Evolutionary conservation across 352 stramenopile species (phyloP), one percentile per base, ranked within the genome.

Genomic region (Peronosclerospora sorghi): DNA sequence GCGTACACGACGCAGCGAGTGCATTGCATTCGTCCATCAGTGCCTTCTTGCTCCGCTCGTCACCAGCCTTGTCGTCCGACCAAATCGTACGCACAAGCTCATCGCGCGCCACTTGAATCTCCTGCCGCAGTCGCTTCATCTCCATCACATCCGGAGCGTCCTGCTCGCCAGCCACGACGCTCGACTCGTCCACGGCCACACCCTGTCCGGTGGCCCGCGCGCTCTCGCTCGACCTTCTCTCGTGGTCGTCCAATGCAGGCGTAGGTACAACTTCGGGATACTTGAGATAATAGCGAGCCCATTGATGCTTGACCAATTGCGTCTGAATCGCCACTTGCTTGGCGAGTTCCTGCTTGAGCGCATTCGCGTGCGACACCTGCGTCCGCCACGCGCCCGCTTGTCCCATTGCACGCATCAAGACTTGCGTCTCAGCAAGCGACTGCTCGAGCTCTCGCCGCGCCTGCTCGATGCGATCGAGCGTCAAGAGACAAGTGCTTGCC

Each of bases 81-180:
- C 45, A 52, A 20, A 74, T 68, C 8, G 62, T 51, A 10, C 56
- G 42, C 35, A 77, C 35, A 42, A 73, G 32, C 19, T 75, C 54
- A 14, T 72, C 68, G 17, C 72, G 70, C 17, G 70, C 64, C 20
- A 62, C 27, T 8, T 67, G 64, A 10, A 88, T 81, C 41, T 85
- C 70, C 43, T 83, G 56, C 1, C 70, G 63, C 26, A 88, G 64
- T 37, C 74, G 79, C 45, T 88, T 88, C 65, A 88, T 83, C 36
- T 81, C 66, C 10, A 73, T 52, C 5, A 84, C 47, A 14, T 84
- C 65, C 0, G 66, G 54, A 1, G 68, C 41, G n/a, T 26, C 21
- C 21, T 6, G 6, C 21, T 26, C 4, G 21, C 21, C 21, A n/a
- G 21, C 6, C 21, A 6, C 21, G 6, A 7, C 21, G 21, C 6